Base-by-base conservation (phyloP, 2,329 filamentous ascomycete genomes). In the Phaeosphaeriaceae sp. region DNA sequence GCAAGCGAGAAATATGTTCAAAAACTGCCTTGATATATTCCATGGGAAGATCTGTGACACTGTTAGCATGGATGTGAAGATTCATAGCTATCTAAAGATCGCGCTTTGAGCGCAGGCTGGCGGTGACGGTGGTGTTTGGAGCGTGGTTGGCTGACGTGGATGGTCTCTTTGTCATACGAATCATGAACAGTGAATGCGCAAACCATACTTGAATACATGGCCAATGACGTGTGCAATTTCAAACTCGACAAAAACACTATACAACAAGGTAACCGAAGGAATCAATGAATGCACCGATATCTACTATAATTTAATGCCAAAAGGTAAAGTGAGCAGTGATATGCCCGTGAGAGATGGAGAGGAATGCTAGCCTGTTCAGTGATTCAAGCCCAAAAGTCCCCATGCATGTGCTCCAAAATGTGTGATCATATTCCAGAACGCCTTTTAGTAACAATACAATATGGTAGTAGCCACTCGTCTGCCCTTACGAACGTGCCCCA, bases 11-110 rank as follows among this genome's bases (percentile, higher is more conserved):
- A 36, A 40, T 17, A 32, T 38, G 51, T 30, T 54, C 37, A 18
- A 60, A 30, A 28, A 48, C 50, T 30, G 44, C 50, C 43, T 47
- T 49, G 34, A 61, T 42, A 44, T 48, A 54, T 16, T 56, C 37
- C 50, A 53, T 46, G 16, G 44, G 17, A 15, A 47, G 37, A n/a
- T 49, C 33, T 18, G 13, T 15, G 21, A 33, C 23, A 49, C 40
- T 12, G 13, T 28, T 21, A 20, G 28, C 29, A 20, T 35, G 11
- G 3, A n/a, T 32, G 16, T 41, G 26, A 15, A 48, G 13, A 9
- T 36, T 29, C 16, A n/a, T 29, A 20, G 6, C 35, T 3, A 20
- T 11, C 33, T 17, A 23, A 6, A 7, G 46, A 42, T 49, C 47
- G 41, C 28, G 37, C 45, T 47, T 51, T 28, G n/a, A 37, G 29